Percentiles rank a stretch among this genome's conserved stretches.
Evolutionary conservation across 768 basidiomycete genomes (phyloP).

Genomic region (Phylloporus scabripes): DNA sequence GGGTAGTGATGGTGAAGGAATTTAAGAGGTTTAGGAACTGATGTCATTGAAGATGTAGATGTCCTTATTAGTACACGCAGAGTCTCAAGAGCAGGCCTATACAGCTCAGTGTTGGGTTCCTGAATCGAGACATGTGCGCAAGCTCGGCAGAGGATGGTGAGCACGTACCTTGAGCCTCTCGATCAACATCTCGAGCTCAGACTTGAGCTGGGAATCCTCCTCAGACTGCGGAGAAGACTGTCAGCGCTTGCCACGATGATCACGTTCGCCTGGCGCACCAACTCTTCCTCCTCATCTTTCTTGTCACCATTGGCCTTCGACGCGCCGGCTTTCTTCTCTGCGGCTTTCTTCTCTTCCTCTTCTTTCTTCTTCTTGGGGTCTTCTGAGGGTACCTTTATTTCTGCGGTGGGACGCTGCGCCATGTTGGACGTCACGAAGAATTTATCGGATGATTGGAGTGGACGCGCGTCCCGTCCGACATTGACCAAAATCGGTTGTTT

Average conservation of each 20-base stretch:
- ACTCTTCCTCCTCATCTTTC: constrained; percentile 58
- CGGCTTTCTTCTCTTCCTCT: constrained; percentile 33
- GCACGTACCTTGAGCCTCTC: constrained; percentile 79
- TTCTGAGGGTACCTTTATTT: constrained; percentile 61
- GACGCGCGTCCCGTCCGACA: constrained; percentile 27
- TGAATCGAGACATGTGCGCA: constrained; percentile 31
- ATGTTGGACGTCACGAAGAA: constrained; percentile 32
- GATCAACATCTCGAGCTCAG: constrained; percentile 94
- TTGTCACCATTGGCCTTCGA: constrained; percentile 53
- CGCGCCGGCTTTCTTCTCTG: constrained; percentile 51
- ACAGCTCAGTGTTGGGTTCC: constrained; percentile 85
- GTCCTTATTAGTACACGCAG: constrained; percentile 91
- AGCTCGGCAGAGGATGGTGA: constrained; percentile 1
- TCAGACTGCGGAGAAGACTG: constrained; percentile 57
- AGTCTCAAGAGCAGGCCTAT: constrained; percentile 88
- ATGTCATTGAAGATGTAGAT: constrained; percentile 98
- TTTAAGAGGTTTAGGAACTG: constrained; percentile 97
- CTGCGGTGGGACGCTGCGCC: constrained; percentile 54
- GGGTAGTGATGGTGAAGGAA: constrained; percentile 95
- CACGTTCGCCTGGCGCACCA: constrained; percentile 50
- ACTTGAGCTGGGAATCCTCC: constrained; percentile 89
- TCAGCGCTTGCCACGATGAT: constrained; percentile 11
- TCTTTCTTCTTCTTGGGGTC: constrained; percentile 70
- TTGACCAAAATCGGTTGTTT: constrained; percentile 27
- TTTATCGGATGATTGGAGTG: constrained; percentile 1